Evolutionary conservation across 345 rosid genomes (phyloP).

Genomic region (Eucalyptus fibrosa): DNA sequence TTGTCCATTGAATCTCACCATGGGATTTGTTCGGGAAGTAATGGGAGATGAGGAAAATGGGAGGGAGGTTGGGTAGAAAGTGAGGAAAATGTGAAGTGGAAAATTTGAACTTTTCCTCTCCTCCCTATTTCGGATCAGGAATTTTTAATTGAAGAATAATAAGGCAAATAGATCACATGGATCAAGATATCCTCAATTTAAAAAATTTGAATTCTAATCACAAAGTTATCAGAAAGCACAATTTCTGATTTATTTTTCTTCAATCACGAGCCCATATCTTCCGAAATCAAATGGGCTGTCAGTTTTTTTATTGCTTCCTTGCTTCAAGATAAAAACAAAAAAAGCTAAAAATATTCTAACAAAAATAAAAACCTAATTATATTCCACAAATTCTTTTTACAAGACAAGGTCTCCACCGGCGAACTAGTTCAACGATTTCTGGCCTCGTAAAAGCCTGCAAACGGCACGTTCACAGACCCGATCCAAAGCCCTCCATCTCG

Average conservation of each 20-base stretch:
- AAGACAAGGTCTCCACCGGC: neutral
- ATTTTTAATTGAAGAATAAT: neutral
- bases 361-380: neutral
- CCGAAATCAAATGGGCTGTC: neutral
- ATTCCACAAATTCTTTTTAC: neutral
- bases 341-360: neutral
- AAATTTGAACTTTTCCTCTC: neutral
- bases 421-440: neutral
- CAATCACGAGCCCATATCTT: neutral
- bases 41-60: neutral
- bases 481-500: constrained; percentile 43
- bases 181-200: neutral
- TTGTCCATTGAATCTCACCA: rapidly evolving
- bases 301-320: neutral
- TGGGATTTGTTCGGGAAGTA: neutral
- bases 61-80: no score
- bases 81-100: neutral
- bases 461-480: constrained; percentile 47
- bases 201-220: neutral
- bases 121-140: neutral
- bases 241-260: neutral
- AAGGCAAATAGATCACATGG: neutral
- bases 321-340: neutral
- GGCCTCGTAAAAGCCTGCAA: constrained; percentile 16
- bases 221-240: neutral